Evolutionary conservation across 1,284 basidiomycete genomes (phyloP), one percentile per base, ranked within the genome.

Genomic region (Trametes versicolor): DNA sequence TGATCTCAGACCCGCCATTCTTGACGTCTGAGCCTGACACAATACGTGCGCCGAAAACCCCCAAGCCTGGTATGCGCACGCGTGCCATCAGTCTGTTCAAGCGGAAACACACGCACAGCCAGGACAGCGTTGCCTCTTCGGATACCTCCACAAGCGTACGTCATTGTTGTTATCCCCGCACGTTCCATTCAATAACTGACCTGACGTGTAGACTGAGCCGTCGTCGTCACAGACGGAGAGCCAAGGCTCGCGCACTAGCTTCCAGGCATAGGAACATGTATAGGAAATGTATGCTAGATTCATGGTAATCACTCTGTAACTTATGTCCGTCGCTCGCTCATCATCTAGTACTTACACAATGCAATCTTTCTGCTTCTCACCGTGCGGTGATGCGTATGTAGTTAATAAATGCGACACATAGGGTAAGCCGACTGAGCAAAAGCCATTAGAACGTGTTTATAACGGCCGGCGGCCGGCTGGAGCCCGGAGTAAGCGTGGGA

Each of bases 61-160:
- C 58, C 51, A 65, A 60, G 41, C 63, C 43, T 23, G 62, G 58
- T 5, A 48, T 65, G 64, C 69, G 68, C 17, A 65, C 72, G 15
- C 74, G 82, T 52, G 75, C 83, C 61, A 75, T 80, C 59, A 83
- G 80, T 60, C 69, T 84, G 3, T 84, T 84, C 70, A 76, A 71
- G 63, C 75, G 80, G 19, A 69, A 70, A 23, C 69, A 67, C 43
- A 62, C 47, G 43, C 63, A 67, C 29, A 65, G 68, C 34, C 62
- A 64, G 27, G 65, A 63, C 37, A 61, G 65, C 52, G 56, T 63
- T 17, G 62, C 61, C 37, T 52, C 61, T 36, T 60, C 58, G 10
- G 66, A 64, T 51, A 64, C 58, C 58, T 43, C 61, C 34, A 56
- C 60, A 10, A 60, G 58, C 19, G 65, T 63, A 54, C 10, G 61